Evolutionary conservation across 352 stramenopile species (phyloP).

Genomic region (Phytopythium cucurbitacearum): DNA sequence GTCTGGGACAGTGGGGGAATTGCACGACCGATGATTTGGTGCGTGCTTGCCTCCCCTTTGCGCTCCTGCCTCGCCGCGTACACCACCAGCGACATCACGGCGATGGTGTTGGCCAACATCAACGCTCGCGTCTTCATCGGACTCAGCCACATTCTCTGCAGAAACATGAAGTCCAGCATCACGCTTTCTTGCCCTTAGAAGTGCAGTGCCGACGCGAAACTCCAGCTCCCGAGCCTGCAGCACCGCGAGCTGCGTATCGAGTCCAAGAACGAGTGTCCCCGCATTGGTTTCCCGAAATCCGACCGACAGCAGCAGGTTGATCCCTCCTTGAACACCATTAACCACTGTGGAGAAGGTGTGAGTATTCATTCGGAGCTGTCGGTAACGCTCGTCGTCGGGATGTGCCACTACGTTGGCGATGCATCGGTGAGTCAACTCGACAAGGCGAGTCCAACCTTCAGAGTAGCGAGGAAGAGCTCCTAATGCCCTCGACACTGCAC

Average conservation of each 20-base stretch:
- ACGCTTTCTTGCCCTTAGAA: no score
- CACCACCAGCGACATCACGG: no score
- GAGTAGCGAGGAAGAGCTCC: constrained; percentile 5
- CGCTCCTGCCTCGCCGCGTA: no score
- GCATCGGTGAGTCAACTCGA: constrained; percentile 43
- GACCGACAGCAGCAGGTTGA: constrained; percentile 35
- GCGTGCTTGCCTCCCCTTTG: no score
- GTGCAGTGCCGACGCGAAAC: constrained; percentile 26
- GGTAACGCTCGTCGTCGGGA: constrained; percentile 36
- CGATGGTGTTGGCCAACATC: no score
- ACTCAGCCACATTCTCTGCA: no score
- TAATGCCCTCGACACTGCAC: constrained; percentile 41
- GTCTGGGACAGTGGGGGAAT: no score
- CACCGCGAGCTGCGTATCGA: constrained; percentile 13
- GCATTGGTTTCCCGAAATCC: constrained; percentile 53
- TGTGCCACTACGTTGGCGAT: constrained; percentile 50
- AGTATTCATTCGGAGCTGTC: constrained; percentile 46
- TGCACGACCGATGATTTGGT: no score
- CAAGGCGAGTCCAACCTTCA: constrained; percentile 25
- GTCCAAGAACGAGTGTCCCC: constrained; percentile 28
- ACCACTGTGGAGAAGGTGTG: constrained; percentile 43
- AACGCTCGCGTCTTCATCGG: no score
- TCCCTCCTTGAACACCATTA: constrained; percentile 22
- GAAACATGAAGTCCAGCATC: no score
- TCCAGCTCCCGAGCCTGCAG: constrained; percentile 40